A percentile compares a stretch with the other conserved stretches of the same genome.
Conservation (phyloP, 768 basidiomycete species). For the Clitopilus passeckerianus region DNA sequence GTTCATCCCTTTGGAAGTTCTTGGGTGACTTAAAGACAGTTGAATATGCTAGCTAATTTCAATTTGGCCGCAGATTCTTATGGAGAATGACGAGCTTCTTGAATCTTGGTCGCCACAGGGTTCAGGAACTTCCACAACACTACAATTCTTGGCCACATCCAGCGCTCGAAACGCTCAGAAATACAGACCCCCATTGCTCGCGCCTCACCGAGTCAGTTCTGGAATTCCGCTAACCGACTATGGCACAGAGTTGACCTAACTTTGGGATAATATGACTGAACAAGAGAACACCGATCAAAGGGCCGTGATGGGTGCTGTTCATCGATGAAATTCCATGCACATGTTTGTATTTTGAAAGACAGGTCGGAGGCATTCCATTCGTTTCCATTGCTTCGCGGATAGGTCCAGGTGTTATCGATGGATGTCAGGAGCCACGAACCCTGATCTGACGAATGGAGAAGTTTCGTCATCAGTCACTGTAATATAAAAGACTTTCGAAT, state of each 20-base stretch:
- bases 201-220: background rate
- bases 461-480: slow-evolving; percentile 1
- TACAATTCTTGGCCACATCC: too few relatives aligned
- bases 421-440: background rate
- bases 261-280: background rate
- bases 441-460: slow-evolving; percentile 16
- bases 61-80: too few relatives aligned
- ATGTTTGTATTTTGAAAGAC: background rate
- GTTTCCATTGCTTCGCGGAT: background rate
- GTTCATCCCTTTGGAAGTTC: too few relatives aligned
- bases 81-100: too few relatives aligned
- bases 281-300: background rate
- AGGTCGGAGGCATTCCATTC: background rate
- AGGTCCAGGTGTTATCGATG: background rate
- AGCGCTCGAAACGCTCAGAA: too few relatives aligned
- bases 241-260: background rate
- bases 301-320: background rate
- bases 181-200: too few relatives aligned
- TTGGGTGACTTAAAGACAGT: too few relatives aligned
- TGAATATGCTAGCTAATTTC: too few relatives aligned
- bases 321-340: background rate
- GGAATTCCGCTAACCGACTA: background rate
- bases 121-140: too few relatives aligned
- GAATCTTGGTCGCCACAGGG: too few relatives aligned
- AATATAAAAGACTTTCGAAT: slow-evolving; percentile 6